These are phyloP conservation scores for Pythium aristosporum DNA, from an alignment of 352 stramenopile genomes.

Conservation along the genomic window DNA sequence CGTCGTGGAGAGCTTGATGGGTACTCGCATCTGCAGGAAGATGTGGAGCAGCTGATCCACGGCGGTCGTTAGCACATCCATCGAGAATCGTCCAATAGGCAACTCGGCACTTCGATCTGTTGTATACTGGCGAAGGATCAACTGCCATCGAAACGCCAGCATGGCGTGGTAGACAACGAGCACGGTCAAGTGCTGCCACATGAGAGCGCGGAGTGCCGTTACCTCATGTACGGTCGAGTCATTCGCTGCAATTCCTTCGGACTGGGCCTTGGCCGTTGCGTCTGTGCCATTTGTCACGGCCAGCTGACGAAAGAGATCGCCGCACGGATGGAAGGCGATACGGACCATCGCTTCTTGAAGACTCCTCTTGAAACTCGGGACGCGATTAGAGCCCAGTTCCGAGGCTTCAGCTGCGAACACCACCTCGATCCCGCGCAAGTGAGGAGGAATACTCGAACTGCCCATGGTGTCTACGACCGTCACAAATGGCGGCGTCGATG, in stretches of 20 bases:
- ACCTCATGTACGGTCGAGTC: slow-evolving; percentile 3
- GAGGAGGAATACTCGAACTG: not conserved
- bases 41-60: slow-evolving; percentile 23
- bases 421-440: slow-evolving; percentile 23
- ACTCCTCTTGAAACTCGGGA: slow-evolving; percentile 35
- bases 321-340: slow-evolving; percentile 34
- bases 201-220: not conserved
- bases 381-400: slow-evolving; percentile 11
- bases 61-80: slow-evolving; percentile 21
- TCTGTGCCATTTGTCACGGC: not conserved
- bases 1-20: not conserved
- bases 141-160: slow-evolving; percentile 30
- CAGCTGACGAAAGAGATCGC: slow-evolving; percentile 17
- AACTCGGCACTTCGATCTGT: not conserved
- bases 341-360: slow-evolving; percentile 43
- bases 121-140: slow-evolving; percentile 11
- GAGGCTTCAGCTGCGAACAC: slow-evolving; percentile 7
- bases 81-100: slow-evolving; percentile 6
- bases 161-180: slow-evolving; percentile 47
- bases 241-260: slow-evolving; percentile 1
- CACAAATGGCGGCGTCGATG: slow-evolving; percentile 1
- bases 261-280: not conserved
- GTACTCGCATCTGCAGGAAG: slow-evolving; percentile 3
- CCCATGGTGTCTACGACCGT: not conserved
- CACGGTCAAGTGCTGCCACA: slow-evolving; percentile 36